Conservation (phyloP, 2,329 filamentous ascomycete genomes). For the Trichoderma sp. region DNA sequence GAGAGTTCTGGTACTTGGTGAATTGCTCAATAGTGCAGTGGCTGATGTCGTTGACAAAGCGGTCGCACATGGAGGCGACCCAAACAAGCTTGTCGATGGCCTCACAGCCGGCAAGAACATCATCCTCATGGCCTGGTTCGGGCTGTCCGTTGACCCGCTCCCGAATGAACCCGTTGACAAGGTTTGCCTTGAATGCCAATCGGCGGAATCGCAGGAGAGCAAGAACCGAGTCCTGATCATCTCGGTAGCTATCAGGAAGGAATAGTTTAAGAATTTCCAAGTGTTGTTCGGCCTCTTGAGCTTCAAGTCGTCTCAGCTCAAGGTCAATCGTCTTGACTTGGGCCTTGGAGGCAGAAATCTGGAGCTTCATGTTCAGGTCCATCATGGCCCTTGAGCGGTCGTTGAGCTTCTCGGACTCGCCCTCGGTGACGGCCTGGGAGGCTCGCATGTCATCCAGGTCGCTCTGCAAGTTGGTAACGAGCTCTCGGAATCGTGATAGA, state of each 20-base stretch:
- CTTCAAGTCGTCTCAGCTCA: slow-evolving; percentile 80
- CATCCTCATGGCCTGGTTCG: slow-evolving; percentile 69
- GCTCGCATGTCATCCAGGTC: slow-evolving; percentile 91
- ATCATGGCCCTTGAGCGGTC: slow-evolving; percentile 90
- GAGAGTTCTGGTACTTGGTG: slow-evolving; percentile 69
- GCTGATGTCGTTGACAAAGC: slow-evolving; percentile 77
- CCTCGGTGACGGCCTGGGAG: slow-evolving; percentile 87
- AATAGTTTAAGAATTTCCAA: slow-evolving; percentile 86
- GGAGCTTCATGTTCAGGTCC: slow-evolving; percentile 92
- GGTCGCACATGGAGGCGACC: slow-evolving; percentile 78
- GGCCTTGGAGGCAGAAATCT: slow-evolving; percentile 83
- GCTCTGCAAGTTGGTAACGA: slow-evolving; percentile 79
- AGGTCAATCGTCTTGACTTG: slow-evolving; percentile 93
- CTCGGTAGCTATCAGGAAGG: slow-evolving; percentile 77
- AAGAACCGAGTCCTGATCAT: slow-evolving; percentile 81
- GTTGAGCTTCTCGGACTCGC: slow-evolving; percentile 86
- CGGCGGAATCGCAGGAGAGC: slow-evolving; percentile 85
- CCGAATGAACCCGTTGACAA: slow-evolving; percentile 74
- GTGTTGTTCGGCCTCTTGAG: slow-evolving; percentile 84
- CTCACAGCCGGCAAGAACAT: slow-evolving; percentile 75
- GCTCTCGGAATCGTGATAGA: slow-evolving; percentile 79
- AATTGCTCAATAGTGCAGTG: slow-evolving; percentile 78
- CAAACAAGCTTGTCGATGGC: slow-evolving; percentile 82
- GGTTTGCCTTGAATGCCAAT: slow-evolving; percentile 79
- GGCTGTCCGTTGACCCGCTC: slow-evolving; percentile 70